Percentiles rank a stretch among this genome's conserved stretches.
phyloP scores from a whole-genome alignment of 345 rosid species.

The Eucalyptus urophylla region DNA sequence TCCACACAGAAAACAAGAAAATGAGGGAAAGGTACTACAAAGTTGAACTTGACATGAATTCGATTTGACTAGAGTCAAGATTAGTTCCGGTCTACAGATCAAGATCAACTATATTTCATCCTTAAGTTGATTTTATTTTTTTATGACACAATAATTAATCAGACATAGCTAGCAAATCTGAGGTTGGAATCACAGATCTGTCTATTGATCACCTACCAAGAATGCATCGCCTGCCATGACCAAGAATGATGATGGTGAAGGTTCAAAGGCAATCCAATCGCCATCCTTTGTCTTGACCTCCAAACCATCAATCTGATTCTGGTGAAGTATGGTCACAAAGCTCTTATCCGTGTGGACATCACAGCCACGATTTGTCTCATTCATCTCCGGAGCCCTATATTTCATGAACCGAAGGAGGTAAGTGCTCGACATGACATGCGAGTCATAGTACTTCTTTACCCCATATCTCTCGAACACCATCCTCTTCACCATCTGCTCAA shows the following conservation, averaged over 20 bases:
- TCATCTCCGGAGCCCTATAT: slow-evolving; percentile 12
- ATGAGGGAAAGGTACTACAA: background rate
- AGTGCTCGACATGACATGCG: slow-evolving; percentile 10
- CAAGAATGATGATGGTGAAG: slow-evolving; percentile 30
- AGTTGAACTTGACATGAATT: background rate
- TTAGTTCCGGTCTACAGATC: background rate
- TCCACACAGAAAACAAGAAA: background rate
- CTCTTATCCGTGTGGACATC: slow-evolving; percentile 45
- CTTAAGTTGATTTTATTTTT: background rate
- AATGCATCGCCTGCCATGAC: slow-evolving; percentile 48
- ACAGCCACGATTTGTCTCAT: slow-evolving; percentile 14
- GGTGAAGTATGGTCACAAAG: slow-evolving; percentile 42
- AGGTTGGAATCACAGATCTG: background rate
- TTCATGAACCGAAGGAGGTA: slow-evolving; percentile 36
- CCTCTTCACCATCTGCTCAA: slow-evolving; percentile 24
- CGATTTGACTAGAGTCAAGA: background rate
- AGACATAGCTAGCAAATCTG: background rate
- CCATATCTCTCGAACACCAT: slow-evolving; percentile 56
- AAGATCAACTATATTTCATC: background rate
- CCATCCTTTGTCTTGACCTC: slow-evolving; percentile 35
- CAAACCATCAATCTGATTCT: slow-evolving; percentile 38
- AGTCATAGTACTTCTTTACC: slow-evolving; percentile 12
- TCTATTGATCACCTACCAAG: slow-evolving; percentile 12
- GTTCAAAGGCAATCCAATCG: slow-evolving; percentile 22
- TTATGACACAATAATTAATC: background rate